Percentiles rank a stretch among this genome's conserved stretches.
phyloP scores from a whole-genome alignment of 108 stramenopile species.

The Tribonema minus region DNA sequence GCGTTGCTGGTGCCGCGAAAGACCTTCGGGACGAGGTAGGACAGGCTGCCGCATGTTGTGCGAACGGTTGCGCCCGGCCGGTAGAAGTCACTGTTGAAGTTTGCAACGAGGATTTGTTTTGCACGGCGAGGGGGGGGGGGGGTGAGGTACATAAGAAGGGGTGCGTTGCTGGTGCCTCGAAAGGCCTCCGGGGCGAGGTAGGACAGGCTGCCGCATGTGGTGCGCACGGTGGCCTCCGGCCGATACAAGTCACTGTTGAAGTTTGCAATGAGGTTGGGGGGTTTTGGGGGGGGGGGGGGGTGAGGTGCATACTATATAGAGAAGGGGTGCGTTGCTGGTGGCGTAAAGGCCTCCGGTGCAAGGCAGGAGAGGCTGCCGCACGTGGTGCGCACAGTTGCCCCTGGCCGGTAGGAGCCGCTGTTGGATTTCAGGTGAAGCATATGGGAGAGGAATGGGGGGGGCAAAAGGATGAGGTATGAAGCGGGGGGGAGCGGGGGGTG shows the following conservation, averaged over 20 bases:
- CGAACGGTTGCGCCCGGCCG: conserved; percentile 11
- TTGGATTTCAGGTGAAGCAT: neutral
- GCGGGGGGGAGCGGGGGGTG: no score
- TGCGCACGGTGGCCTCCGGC: conserved; percentile 7
- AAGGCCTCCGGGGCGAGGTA: no score
- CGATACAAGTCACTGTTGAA: conserved; percentile 6
- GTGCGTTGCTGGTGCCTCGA: conserved; percentile 46
- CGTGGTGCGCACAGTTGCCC: conserved; percentile 40
- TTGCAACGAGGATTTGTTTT: neutral
- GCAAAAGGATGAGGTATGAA: no score
- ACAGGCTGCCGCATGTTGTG: no score
- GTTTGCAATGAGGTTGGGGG: neutral
- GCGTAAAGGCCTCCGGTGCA: conserved; percentile 44
- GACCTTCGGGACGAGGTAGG: no score
- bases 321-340: neutral
- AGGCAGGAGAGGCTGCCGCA: conserved; percentile 52
- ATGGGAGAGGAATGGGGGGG: neutral
- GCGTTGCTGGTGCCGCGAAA: conserved; percentile 50
- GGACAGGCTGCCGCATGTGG: no score
- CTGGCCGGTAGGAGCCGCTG: conserved; percentile 49
- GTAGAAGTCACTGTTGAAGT: neutral
- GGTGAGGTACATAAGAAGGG: no score
- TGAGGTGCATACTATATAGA: neutral
- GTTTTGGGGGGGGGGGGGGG: no score
- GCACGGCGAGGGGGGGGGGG: no score